Evolutionary conservation across 2,329 filamentous ascomycete species (phyloP).

Genomic region (Cadophora malorum): DNA sequence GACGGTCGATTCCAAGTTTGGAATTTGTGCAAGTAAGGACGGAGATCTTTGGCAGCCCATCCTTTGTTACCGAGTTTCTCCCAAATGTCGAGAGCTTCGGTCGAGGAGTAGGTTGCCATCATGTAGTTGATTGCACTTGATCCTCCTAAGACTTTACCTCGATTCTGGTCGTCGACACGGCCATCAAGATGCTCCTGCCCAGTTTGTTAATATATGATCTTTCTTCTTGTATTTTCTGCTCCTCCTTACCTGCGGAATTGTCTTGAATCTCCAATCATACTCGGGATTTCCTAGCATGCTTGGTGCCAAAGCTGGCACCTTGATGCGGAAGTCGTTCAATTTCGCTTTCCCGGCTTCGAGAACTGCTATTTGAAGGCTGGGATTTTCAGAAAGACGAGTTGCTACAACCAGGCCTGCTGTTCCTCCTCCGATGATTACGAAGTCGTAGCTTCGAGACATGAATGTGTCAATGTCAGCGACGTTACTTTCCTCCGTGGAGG

Average conservation of each 20-base stretch:
- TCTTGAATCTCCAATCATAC: constrained; percentile 19
- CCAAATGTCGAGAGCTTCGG: constrained; percentile 48
- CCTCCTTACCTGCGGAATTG: constrained; percentile 7
- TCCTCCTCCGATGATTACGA: constrained; percentile 52
- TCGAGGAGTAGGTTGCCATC: constrained; percentile 35
- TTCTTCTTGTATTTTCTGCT: background rate
- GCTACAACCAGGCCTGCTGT: constrained; percentile 52
- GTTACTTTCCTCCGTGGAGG: background rate
- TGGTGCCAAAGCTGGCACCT: constrained; percentile 45
- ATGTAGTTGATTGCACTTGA: constrained; percentile 47
- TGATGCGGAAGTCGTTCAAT: constrained; percentile 44
- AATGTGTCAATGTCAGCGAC: background rate
- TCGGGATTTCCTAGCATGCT: constrained; percentile 7
- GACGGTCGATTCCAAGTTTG: background rate
- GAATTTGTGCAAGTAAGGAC: constrained; percentile 43
- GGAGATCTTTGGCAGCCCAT: constrained; percentile 48
- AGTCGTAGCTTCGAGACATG: constrained; percentile 42
- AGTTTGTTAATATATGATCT: background rate
- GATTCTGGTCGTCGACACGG: constrained; percentile 44
- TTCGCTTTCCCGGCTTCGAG: constrained; percentile 50
- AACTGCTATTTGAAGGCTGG: constrained; percentile 46
- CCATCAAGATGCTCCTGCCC: constrained; percentile 29
- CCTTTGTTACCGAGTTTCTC: constrained; percentile 49
- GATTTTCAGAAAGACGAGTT: constrained; percentile 48
- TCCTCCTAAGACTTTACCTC: constrained; percentile 47